Evolutionary conservation across 345 rosid species (phyloP), one percentile per base, ranked within the genome.

Genomic region (Euphorbia tirucalli): DNA sequence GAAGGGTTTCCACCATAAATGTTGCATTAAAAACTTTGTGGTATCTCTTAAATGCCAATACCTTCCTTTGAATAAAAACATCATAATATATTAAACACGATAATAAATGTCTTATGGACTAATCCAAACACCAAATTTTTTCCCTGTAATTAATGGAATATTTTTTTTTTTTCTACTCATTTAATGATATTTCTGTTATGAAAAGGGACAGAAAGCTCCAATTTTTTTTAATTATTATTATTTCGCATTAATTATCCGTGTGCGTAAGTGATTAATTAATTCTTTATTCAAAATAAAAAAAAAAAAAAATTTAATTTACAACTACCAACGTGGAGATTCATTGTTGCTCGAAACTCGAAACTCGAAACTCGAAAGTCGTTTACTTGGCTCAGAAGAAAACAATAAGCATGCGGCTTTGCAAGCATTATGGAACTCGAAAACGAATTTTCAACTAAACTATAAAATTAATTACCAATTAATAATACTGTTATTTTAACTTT

Each of bases 21-120:
- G 77, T 60, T 48, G 77, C 46, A 49, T 66, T 67, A 15, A 74
- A 67, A 19, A 19, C 68, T 52, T 50, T 39, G 32, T 31, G 3
- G 72, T 19, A 7, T 50, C 73, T 60, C 67, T 74, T 74, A 68
- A 74, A 74, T 74, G 78, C 78, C 24, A 39, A 28, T 68, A 39
- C 68, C 69, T 50, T 27, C 73, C 72, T 74, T 60, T 22, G 37
- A 37, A 41, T 64, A 54, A 14, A 52, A 58, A 73, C 71, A 57
- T 66, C 5, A 27, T 65, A 30, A 25, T 55, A 10, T 46, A 46
- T 13, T 52, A 52, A 37, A 35, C 35, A 52, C 50, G n/a, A 3
- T 16, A 62, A 24, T 72, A 63, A 63, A 63, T 72, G 54, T 63
- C 64, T 44, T 68, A 11, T 63, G 41, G 37, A 55, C 59, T 32